These are phyloP conservation scores for Theileria orientalis DNA, from an alignment of 169 alveolate genomes.

Conservation along the genomic window DNA sequence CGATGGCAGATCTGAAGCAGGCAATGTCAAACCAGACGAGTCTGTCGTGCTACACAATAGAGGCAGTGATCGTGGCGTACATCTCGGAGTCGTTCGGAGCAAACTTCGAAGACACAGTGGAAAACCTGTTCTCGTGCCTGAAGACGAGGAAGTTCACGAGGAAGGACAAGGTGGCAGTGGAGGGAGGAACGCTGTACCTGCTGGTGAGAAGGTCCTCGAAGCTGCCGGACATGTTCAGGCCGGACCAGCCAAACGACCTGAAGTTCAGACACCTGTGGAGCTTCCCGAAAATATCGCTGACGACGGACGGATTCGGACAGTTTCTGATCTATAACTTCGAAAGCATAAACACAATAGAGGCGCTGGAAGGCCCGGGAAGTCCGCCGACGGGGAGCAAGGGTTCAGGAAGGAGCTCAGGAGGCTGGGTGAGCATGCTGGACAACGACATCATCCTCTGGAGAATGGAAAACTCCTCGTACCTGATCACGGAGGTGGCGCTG, in stretches of 20 bases:
- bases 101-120: conserved; percentile 3
- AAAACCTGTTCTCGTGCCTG: conserved; percentile 21
- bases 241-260: neutral
- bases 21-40: conserved; percentile 8
- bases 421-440: neutral
- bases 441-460: conserved; percentile 52
- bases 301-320: conserved; percentile 2
- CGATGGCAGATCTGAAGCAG: neutral
- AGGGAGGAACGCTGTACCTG: conserved; percentile 34
- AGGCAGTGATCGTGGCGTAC: conserved; percentile 28
- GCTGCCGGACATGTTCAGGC: conserved; percentile 3
- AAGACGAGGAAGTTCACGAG: conserved; percentile 13
- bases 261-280: conserved; percentile 25
- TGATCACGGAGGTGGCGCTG: conserved; percentile 41
- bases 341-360: neutral
- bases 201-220: conserved; percentile 38
- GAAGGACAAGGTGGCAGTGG: conserved; percentile 20
- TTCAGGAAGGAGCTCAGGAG: neutral
- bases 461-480: conserved; percentile 10
- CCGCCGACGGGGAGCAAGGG: neutral
- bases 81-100: conserved; percentile 17
- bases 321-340: conserved; percentile 5
- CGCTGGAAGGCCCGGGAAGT: neutral
- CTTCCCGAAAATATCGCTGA: conserved; percentile 6
- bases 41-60: conserved; percentile 14